Percentiles rank a stretch among this genome's conserved stretches.
phyloP scores from a whole-genome alignment of 2,329 filamentous ascomycete genomes.

The Zarea fungicola region DNA sequence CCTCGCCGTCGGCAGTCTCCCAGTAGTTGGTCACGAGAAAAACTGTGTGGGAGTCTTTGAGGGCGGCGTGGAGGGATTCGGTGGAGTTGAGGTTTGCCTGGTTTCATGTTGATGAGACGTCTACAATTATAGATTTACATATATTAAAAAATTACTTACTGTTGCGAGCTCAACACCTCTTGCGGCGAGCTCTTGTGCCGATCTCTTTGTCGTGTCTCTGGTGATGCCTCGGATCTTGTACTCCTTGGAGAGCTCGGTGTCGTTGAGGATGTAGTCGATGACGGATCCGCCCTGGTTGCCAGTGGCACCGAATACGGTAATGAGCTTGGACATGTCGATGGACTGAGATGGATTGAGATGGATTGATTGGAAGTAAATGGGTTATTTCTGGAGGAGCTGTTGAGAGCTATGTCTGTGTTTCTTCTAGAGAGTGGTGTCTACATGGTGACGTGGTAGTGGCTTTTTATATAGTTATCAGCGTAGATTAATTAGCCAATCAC shows the following conservation, averaged over 20 bases:
- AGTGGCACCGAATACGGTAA: slow-evolving; percentile 44
- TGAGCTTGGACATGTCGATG: slow-evolving; percentile 35
- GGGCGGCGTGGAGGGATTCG: slow-evolving; percentile 29
- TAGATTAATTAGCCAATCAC: too few relatives aligned
- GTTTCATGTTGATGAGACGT: neutral
- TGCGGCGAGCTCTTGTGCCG: slow-evolving; percentile 32
- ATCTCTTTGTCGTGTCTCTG: slow-evolving; percentile 36
- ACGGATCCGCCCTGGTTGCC: slow-evolving; percentile 46
- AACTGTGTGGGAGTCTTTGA: slow-evolving; percentile 39
- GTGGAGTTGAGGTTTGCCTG: slow-evolving; percentile 38
- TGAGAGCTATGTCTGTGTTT: too few relatives aligned
- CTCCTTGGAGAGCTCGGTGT: slow-evolving; percentile 38
- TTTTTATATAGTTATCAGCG: too few relatives aligned
- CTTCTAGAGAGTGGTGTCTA: too few relatives aligned
- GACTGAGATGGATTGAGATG: too few relatives aligned
- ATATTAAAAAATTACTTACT: slow-evolving; percentile 19
- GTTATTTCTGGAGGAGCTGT: too few relatives aligned
- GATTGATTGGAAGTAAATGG: too few relatives aligned
- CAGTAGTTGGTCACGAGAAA: slow-evolving; percentile 37
- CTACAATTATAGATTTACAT: neutral
- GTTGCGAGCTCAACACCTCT: slow-evolving; percentile 40
- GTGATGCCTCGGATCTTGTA: slow-evolving; percentile 44
- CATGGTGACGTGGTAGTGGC: too few relatives aligned
- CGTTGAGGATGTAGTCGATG: slow-evolving; percentile 38
- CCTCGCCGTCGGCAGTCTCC: slow-evolving; percentile 28